Evolutionary conservation across 2,329 filamentous ascomycete genomes (phyloP), one percentile per base, ranked within the genome.

Genomic region (Alternaria triticina): DNA sequence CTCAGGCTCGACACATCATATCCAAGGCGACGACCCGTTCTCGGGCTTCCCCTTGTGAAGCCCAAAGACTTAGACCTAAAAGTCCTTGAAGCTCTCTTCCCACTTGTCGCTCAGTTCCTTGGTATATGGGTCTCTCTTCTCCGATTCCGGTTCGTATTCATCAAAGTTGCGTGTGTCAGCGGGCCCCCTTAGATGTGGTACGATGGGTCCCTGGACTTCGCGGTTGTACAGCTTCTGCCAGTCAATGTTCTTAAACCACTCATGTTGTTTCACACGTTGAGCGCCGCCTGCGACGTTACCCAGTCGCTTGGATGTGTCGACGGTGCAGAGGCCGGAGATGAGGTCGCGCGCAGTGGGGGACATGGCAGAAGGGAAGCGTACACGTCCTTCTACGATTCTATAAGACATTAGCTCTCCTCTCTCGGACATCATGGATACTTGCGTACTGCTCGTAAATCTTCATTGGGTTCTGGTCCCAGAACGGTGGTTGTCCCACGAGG

Each of bases 381-480:
- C 87, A 33, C 90, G 90, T 72, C 91, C 92, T 77, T 92, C 90
- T 28, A 95, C 89, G 72, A 95, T 95, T 80, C 90, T 92, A 61
- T 6, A 9, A 20, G 6, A n/a, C 10, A 6, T 65, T 40, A 61
- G 50, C 11, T 27, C 1, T 20, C 3, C 5, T 23, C 12, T 40
- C 15, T 40, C 17, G 20, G 17, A 12, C 11, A 25, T 17, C 11
- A 23, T 23, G 12, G 11, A 30, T 40, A 27, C 4, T 22, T 8
- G 23, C 77, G 61, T 74, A 83, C 82, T 86, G 88, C 78, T 93
- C 92, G 81, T 95, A 95, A 62, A 95, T 95, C 77, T 94, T 92
- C 69, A 95, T 92, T 1, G 92, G 92, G 69, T 94, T 95, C 68
- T 92, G 89, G 75, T 94, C 90, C 91, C 92, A 96, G 76, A 95